Evolutionary conservation across 768 basidiomycete species (phyloP).

Genomic region (Russula sp.): DNA sequence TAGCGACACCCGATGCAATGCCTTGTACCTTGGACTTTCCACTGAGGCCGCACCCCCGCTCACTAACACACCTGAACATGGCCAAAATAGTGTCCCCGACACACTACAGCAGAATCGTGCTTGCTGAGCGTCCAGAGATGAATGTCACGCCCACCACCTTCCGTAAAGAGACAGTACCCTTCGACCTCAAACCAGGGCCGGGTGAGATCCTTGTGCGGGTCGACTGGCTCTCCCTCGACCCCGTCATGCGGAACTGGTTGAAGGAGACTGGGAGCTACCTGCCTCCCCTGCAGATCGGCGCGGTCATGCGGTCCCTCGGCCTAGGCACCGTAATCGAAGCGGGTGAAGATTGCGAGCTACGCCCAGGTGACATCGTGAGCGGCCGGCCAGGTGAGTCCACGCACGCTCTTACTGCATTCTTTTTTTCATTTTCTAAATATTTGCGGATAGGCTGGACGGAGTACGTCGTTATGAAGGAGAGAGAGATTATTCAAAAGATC

Average conservation of each 20-base stretch:
- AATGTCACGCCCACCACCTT: constrained; percentile 73
- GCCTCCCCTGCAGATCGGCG: constrained; percentile 35
- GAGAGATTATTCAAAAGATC: constrained; percentile 39
- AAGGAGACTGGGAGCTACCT: constrained; percentile 64
- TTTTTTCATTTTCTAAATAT: not conserved
- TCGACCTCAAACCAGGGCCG: constrained; percentile 45
- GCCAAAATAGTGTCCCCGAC: not conserved
- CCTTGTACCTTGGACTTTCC: too few relatives aligned
- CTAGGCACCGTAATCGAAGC: constrained; percentile 60
- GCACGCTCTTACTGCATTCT: not conserved
- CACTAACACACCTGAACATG: too few relatives aligned
- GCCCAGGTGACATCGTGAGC: not conserved
- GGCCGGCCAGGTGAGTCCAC: constrained; percentile 39
- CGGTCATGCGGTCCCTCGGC: constrained; percentile 64
- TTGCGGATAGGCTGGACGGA: constrained; percentile 62
- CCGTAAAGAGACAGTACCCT: constrained; percentile 46
- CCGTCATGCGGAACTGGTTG: constrained; percentile 86
- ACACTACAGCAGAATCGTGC: constrained; percentile 58
- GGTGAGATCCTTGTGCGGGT: constrained; percentile 68
- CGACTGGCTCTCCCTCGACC: constrained; percentile 76
- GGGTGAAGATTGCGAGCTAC: constrained; percentile 57
- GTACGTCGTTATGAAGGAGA: constrained; percentile 55
- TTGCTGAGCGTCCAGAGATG: constrained; percentile 65
- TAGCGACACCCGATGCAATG: not conserved
- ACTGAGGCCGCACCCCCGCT: not conserved